Base-by-base conservation (phyloP, 805 yeast genomes). In the Wickerhamomyces sydowiorum region DNA sequence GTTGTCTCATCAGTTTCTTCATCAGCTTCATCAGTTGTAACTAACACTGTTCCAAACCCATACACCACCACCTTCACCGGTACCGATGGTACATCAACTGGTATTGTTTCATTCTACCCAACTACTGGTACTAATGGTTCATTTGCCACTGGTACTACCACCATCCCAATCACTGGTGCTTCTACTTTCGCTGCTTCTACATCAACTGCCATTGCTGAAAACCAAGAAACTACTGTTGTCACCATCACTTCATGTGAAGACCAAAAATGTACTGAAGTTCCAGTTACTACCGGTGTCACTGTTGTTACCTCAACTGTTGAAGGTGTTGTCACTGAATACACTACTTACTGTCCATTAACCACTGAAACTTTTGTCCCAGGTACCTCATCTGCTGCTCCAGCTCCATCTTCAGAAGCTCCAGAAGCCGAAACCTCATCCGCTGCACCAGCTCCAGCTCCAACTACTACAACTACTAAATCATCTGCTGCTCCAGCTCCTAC, bases 241-340 rank as follows among this genome's bases (percentile, higher is more conserved):
- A 65, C 70, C 49, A 51, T 63, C 52, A 63, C 69, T 42, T 57
- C 62, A 36, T 65, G 69, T 56, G 53, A 49, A 33, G 52, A 53
- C 24, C 51, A 61, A 52, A 55, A 48, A 29, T 65, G 69, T 54
- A 59, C 64, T 21, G 52, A 57, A 37, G 59, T 61, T 41, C 57
- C 64, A 37, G 59, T 56, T 38, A 60, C 66, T 39, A 55, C 57
- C 37, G 52, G 58, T 56, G 62, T 60, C 48, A 57, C 45, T 19
- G 43, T 36, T 34, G 39, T 40, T 8, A 40, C 41, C 9, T 25
- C 28, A 7, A 44, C 47, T 10, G 17, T 13, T 12, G 43, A 54
- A 33, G 60, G 63, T 20, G 43, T 44, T 2, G 47, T 41, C 19
- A 54, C 63, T 17, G 37, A 39, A 12, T 58, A 53, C 44, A 56